A percentile compares a stretch with the other conserved stretches of the same genome.
phyloP scores from a whole-genome alignment of 2,329 filamentous ascomycete species.

The Fusarium sp. region DNA sequence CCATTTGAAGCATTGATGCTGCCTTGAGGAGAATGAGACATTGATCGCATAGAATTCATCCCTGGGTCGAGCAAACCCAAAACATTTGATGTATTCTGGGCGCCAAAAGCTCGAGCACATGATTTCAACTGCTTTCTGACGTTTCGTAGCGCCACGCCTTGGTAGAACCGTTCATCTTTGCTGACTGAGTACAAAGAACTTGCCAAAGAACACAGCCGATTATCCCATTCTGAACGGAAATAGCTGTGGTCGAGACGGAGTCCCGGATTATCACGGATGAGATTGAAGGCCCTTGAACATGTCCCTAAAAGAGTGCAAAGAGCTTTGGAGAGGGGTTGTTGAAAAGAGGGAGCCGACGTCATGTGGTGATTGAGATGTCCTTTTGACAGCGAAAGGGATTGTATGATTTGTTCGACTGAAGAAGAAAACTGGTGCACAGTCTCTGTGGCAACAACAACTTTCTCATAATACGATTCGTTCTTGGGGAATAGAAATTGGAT shows the following conservation, averaged over 20 bases:
- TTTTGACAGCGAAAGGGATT: slow-evolving; percentile 39
- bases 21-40: slow-evolving; percentile 44
- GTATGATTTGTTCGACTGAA: slow-evolving; percentile 49
- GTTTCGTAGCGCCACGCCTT: slow-evolving; percentile 41
- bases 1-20: slow-evolving; percentile 17
- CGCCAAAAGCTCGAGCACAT: slow-evolving; percentile 42
- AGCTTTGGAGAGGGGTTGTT: slow-evolving; percentile 47
- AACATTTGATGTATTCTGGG: slow-evolving; percentile 33
- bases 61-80: slow-evolving; percentile 37
- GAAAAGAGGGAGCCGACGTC: slow-evolving; percentile 37
- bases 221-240: slow-evolving; percentile 44
- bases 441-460: slow-evolving; percentile 43
- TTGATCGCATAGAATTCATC: slow-evolving; percentile 33
- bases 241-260: slow-evolving; percentile 40
- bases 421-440: slow-evolving; percentile 49
- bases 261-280: slow-evolving; percentile 40
- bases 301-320: slow-evolving; percentile 52
- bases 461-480: slow-evolving; percentile 27
- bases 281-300: slow-evolving; percentile 50
- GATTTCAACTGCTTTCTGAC: slow-evolving; percentile 51
- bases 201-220: slow-evolving; percentile 45
- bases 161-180: slow-evolving; percentile 49
- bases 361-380: slow-evolving; percentile 44
- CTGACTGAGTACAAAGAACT: slow-evolving; percentile 47
- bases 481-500: slow-evolving; percentile 53